Evolutionary conservation across 768 basidiomycete genomes (phyloP).

Genomic region (Lactarius hatsudake): DNA sequence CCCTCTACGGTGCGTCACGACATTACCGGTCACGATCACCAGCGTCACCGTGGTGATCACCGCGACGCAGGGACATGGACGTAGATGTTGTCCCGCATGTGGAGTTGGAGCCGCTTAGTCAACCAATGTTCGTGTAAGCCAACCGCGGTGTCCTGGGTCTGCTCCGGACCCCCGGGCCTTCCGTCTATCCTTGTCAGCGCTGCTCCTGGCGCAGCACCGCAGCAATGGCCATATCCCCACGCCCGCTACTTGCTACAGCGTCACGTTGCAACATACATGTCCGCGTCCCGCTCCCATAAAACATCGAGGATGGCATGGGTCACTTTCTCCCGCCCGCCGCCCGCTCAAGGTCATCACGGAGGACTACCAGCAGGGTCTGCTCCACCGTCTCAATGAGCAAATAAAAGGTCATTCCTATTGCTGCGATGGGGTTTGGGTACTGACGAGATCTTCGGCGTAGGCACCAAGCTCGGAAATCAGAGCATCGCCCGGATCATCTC

Average conservation of each 20-base stretch:
- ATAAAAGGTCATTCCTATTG: constrained; percentile 53
- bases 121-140: too few species aligned
- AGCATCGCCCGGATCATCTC: constrained; percentile 72
- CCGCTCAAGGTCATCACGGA: constrained; percentile 61
- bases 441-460: constrained; percentile 35
- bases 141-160: too few species aligned
- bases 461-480: constrained; percentile 51
- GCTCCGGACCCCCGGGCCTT: too few species aligned
- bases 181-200: too few species aligned
- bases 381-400: constrained; percentile 73
- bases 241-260: constrained; percentile 20
- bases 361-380: constrained; percentile 84
- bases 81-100: too few species aligned
- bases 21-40: too few species aligned
- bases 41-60: too few species aligned
- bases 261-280: constrained; percentile 45
- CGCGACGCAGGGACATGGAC: too few species aligned
- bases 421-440: neutral
- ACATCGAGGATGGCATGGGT: constrained; percentile 66
- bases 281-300: constrained; percentile 46
- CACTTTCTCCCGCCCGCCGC: constrained; percentile 73
- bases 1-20: too few species aligned
- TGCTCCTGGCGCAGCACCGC: neutral
- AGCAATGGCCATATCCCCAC: neutral
- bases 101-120: too few species aligned